phyloP scores from a whole-genome alignment of 495 filamentous ascomycete species.

The Hyaloscypha bicolor region DNA sequence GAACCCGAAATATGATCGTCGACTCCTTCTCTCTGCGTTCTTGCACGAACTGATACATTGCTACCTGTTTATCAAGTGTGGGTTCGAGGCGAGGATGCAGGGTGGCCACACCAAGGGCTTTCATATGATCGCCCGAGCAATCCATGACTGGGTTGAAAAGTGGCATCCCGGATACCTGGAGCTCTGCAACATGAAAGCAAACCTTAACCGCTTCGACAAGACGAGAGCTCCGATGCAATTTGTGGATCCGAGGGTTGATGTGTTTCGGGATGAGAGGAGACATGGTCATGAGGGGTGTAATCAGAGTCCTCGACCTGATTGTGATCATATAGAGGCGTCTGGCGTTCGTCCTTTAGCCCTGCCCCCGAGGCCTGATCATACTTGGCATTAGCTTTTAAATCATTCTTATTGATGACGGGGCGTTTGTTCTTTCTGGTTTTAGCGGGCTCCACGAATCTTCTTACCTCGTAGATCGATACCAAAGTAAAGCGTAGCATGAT shows the following conservation, averaged over 20 bases:
- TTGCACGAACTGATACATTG: constrained; percentile 61
- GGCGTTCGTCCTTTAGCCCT: background rate
- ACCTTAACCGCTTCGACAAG: constrained; percentile 38
- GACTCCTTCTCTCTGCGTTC: constrained; percentile 57
- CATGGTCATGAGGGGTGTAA: constrained; percentile 24
- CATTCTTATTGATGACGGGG: background rate
- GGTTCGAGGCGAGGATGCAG: constrained; percentile 47
- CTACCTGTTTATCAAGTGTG: constrained; percentile 57
- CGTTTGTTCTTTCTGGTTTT: background rate
- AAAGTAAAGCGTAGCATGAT: background rate
- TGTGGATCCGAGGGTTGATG: constrained; percentile 5
- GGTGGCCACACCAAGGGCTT: constrained; percentile 58
- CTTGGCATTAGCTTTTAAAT: background rate
- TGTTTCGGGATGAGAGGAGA: constrained; percentile 8
- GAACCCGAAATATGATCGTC: constrained; percentile 47
- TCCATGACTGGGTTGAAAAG: constrained; percentile 55
- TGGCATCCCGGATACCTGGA: constrained; percentile 39
- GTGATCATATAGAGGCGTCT: background rate
- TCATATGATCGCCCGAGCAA: constrained; percentile 47
- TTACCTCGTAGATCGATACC: background rate
- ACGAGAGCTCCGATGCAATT: constrained; percentile 2
- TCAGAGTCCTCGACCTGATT: constrained; percentile 14
- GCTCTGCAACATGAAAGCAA: constrained; percentile 54
- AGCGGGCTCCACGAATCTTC: background rate
- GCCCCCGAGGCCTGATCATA: background rate